These are phyloP conservation scores for Paraurostyla sp. DNA, from an alignment of 73 alveolate species.

Conservation along the genomic window DNA sequence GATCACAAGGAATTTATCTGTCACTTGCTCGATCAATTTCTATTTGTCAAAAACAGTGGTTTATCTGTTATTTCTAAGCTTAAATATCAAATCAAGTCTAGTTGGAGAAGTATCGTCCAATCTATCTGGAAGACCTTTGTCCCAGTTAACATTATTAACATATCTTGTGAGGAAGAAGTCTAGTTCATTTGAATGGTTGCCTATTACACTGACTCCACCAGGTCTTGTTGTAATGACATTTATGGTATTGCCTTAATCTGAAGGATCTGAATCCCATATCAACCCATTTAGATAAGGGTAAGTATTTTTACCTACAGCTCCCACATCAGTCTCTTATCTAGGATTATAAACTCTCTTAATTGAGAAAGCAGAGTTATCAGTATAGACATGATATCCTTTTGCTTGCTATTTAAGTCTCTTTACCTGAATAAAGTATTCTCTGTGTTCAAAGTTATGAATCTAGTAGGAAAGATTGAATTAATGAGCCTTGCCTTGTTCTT, in stretches of 20 bases:
- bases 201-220: conserved; percentile 18
- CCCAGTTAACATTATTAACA: conserved; percentile 36
- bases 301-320: conserved; percentile 18
- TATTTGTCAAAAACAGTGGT: neutral
- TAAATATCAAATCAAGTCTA: conserved; percentile 33
- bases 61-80: neutral
- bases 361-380: conserved; percentile 53
- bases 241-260: conserved; percentile 10
- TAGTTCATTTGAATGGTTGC: neutral
- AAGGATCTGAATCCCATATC: neutral
- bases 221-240: conserved; percentile 8
- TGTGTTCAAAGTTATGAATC: neutral
- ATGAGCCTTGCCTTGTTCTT: neutral
- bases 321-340: neutral
- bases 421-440: neutral
- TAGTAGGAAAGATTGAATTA: conserved; percentile 29
- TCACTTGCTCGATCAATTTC: neutral
- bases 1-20: neutral
- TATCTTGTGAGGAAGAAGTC: conserved; percentile 45
- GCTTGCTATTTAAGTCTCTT: neutral
- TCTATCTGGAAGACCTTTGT: conserved; percentile 45
- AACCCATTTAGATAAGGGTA: conserved; percentile 31
- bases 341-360: neutral
- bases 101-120: conserved; percentile 34
- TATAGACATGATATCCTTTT: neutral